Conservation (phyloP, 1,139 yeast genomes). For the Hyphopichia khmerensis region DNA sequence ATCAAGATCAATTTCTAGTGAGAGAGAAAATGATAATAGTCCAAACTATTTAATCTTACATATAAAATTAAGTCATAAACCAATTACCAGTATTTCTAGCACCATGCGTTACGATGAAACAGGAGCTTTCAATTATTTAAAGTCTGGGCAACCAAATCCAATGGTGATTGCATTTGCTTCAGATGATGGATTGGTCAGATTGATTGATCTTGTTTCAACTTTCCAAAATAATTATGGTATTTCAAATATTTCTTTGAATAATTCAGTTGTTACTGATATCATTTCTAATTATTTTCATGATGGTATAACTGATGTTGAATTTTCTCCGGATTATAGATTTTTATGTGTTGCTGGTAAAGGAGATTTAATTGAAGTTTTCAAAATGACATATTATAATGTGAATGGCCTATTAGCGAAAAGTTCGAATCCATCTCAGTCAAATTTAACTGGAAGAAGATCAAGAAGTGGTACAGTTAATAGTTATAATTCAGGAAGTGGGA, state of each 20-base stretch:
- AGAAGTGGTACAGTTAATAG: conserved; percentile 42
- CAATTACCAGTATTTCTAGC: conserved; percentile 40
- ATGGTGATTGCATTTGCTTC: conserved; percentile 55
- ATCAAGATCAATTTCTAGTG: background rate
- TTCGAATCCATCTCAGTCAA: background rate
- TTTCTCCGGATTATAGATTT: conserved; percentile 67
- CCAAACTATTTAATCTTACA: conserved; percentile 43
- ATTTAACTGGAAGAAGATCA: conserved; percentile 25
- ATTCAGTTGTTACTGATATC: conserved; percentile 54
- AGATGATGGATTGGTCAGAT: conserved; percentile 65
- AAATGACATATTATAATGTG: conserved; percentile 42
- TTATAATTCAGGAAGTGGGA: conserved; percentile 15
- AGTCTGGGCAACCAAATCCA: conserved; percentile 36
- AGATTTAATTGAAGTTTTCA: conserved; percentile 57
- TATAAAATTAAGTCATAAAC: conserved; percentile 57
- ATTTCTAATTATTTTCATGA: conserved; percentile 66
- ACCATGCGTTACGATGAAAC: conserved; percentile 17
- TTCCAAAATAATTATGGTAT: conserved; percentile 19
- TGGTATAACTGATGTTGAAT: conserved; percentile 55
- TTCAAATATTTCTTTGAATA: conserved; percentile 18
- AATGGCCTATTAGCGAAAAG: conserved; percentile 28
- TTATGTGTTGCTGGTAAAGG: conserved; percentile 58
- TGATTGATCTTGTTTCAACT: conserved; percentile 48
- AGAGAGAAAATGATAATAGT: background rate
- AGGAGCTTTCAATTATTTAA: conserved; percentile 1